Conservation (phyloP, 1,284 basidiomycete genomes). For the Phenoliferia sp. region DNA sequence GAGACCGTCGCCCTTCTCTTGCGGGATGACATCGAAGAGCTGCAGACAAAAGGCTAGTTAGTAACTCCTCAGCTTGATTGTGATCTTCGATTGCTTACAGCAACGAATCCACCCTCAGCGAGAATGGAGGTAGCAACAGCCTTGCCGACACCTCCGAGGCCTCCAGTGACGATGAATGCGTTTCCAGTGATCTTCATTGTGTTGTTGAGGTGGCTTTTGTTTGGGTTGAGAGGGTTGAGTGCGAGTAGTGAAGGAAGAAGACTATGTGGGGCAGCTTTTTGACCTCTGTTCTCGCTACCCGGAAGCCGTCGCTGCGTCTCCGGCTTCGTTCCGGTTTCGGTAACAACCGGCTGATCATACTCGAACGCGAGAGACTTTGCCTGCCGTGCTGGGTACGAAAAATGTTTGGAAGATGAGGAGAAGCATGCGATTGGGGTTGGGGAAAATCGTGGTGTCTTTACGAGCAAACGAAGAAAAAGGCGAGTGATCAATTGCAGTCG, state of each 20-base stretch:
- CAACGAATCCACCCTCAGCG: not conserved
- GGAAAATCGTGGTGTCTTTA: too few relatives aligned
- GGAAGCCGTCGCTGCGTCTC: too few relatives aligned
- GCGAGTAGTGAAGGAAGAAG: not conserved
- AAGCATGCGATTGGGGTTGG: too few relatives aligned
- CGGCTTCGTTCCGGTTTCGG: too few relatives aligned
- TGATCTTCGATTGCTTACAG: not conserved
- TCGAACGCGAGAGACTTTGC: too few relatives aligned
- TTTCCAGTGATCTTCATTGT: not conserved
- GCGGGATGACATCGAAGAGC: not conserved
- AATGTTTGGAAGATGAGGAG: too few relatives aligned
- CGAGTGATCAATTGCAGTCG: too few relatives aligned
- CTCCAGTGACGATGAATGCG: not conserved
- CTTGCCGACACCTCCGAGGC: not conserved
- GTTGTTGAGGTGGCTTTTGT: not conserved
- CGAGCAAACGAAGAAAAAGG: too few relatives aligned
- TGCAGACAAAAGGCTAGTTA: not conserved
- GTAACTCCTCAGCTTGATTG: not conserved
- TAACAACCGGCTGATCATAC: too few relatives aligned
- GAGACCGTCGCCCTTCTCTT: not conserved
- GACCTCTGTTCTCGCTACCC: too few relatives aligned
- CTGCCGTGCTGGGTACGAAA: too few relatives aligned
- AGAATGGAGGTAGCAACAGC: not conserved
- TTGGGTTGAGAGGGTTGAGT: slow-evolving; percentile 21
- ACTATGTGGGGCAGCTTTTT: too few relatives aligned